phyloP scores from a whole-genome alignment of 805 yeast species.

The Zygotorulaspora sp. region DNA sequence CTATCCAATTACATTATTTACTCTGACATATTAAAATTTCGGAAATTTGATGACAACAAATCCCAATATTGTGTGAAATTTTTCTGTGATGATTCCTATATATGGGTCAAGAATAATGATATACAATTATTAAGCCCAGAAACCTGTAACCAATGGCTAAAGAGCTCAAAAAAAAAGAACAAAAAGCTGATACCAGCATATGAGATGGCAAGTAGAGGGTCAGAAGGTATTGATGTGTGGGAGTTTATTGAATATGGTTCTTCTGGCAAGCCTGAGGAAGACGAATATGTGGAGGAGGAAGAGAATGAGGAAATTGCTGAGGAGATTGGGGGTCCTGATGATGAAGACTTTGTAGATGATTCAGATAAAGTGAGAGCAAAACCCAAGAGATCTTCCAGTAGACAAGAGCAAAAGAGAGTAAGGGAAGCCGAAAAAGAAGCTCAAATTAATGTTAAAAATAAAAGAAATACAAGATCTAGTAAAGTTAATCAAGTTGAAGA shows the following conservation, averaged over 20 bases:
- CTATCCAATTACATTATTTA: conserved; percentile 22
- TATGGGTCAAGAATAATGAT: conserved; percentile 31
- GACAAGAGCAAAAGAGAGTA: conserved; percentile 22
- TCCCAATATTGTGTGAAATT: conserved; percentile 33
- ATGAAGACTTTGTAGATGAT: conserved; percentile 33
- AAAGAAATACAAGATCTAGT: conserved; percentile 20
- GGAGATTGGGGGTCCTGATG: conserved; percentile 17
- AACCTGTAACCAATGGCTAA: conserved; percentile 26
- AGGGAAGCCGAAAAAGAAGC: conserved; percentile 18
- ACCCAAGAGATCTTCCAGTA: conserved; percentile 9
- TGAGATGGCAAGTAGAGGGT: conserved; percentile 44
- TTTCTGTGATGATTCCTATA: conserved; percentile 34
- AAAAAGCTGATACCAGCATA: conserved; percentile 46
- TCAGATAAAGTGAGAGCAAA: conserved; percentile 13
- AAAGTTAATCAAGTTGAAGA: conserved; percentile 20
- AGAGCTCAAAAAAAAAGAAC: conserved; percentile 44
- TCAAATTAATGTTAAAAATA: conserved; percentile 17
- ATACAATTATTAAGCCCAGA: conserved; percentile 20
- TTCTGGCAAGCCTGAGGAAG: conserved; percentile 29
- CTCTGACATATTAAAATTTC: conserved; percentile 26
- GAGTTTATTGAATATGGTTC: conserved; percentile 37
- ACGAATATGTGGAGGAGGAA: conserved; percentile 31
- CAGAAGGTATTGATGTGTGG: conserved; percentile 33
- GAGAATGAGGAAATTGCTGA: conserved; percentile 33
- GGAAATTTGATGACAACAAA: conserved; percentile 18